Evolutionary conservation across 2,329 filamentous ascomycete genomes (phyloP), one percentile per base, ranked within the genome.

Genomic region (Rosellinia necatrix): DNA sequence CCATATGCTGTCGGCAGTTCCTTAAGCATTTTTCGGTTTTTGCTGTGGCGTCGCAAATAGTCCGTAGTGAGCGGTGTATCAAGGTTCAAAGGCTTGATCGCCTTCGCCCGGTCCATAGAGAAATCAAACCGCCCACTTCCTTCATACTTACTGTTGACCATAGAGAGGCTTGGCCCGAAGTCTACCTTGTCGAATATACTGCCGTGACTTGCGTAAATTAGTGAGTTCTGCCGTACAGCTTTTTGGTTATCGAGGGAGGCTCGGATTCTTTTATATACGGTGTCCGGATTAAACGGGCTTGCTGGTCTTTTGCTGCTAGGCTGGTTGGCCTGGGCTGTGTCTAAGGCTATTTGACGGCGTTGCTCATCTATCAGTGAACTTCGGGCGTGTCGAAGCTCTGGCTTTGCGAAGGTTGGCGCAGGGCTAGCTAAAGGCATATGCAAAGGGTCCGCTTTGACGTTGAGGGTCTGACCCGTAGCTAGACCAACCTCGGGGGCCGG

Each of bases 61-160:
- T 77, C 74, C 1, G 79, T 78, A 13, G 76, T 78, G 2, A 79
- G 75, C 6, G 79, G 72, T 13, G 68, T 68, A 12, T 72, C 72
- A 4, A 66, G 61, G 22, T 70, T 68, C 22, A 64, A 35, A 62
- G 60, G 35, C 64, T 73, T 71, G 56, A 41, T 66, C 68, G 35
- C 71, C 66, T 37, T 66, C 27, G 50, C 68, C 64, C 17, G 71
- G 66, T 63, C 73, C 67, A 46, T 67, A 67, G 66, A 76, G 34
- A 66, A 81, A 56, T 81, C 77, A 58, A 82, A 86, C 2, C 78
- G 75, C 12, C 83, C 83, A 4, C 78, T 81, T 41, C 78, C 77
- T 60, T 82, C 78, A 59, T 86, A 86, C 61, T 85, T 85, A 60
- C 80, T 82, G 60, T 80, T 83, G 38, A 82, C 81, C 51, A 78